Base-by-base conservation (phyloP, 495 filamentous ascomycete species). In the Daldinia childiae region DNA sequence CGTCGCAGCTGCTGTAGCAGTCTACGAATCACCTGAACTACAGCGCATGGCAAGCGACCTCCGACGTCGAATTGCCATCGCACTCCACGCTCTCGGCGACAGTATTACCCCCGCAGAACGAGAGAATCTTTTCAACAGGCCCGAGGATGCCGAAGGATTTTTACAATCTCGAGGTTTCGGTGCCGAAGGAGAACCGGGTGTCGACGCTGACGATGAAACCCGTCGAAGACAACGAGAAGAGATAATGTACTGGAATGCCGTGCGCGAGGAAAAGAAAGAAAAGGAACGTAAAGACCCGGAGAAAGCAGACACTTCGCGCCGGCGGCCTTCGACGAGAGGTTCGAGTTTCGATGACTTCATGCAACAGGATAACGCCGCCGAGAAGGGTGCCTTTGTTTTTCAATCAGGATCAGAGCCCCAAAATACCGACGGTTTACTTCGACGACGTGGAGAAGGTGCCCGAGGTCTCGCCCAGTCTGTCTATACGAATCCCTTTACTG, bases 21-120 rank as follows among this genome's bases (percentile, higher is more conserved):
- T 95, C 62, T 97, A 97, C 79, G 92, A 95, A 76, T 92, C 88
- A 21, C 92, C 92, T 12, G 90, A 95, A 78, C 84, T 95, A 51
- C 88, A 91, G 73, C 87, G 90, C 81, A 91, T 91, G 83, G 85
- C 93, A 57, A 86, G 91, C 63, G 88, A 89, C 68, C 89, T 91
- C 55, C 90, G 93, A 54, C 88, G 92, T 34, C 92, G 91, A 72
- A 89, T 95, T 64, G 92, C 92, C 38, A 78, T 93, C 64, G 92
- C 92, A 15, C 80, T 97, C 27, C 90, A 94, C 74, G 86, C 86
- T 43, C 86, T 95, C 1, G 92, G 91, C 58, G 92, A 95, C 76
- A 91, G 89, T 64, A 85, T 94, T 60, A 87, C 89, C 64, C 90
- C 92, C 24, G 50, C 64, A 74, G 85, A 85, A n/a, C 73, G 73